A percentile compares a stretch with the other conserved stretches of the same genome.
phyloP scores from a whole-genome alignment of 2,329 filamentous ascomycete species.

The Penicillium sp. region DNA sequence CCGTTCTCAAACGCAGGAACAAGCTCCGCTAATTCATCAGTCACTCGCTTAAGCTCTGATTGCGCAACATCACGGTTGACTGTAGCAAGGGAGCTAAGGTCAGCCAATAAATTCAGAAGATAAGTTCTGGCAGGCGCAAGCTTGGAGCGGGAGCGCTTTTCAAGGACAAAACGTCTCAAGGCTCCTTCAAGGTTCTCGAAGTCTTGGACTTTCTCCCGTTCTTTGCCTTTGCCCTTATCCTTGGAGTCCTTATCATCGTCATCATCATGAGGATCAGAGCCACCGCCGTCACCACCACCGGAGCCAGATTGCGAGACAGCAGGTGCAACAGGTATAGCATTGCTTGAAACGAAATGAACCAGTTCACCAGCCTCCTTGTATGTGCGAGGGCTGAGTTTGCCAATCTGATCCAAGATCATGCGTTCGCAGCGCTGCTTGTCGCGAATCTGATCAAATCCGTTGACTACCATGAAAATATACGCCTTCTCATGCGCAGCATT shows the following conservation, averaged over 20 bases:
- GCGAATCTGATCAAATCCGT: slow-evolving; percentile 90
- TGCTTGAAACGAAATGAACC: slow-evolving; percentile 97
- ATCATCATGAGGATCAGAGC: slow-evolving; percentile 48
- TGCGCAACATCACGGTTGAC: slow-evolving; percentile 87
- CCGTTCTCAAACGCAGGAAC: slow-evolving; percentile 83
- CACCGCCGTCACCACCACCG: slow-evolving; percentile 53
- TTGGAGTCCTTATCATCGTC: slow-evolving; percentile 59
- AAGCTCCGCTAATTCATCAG: slow-evolving; percentile 72
- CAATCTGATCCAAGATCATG: slow-evolving; percentile 87
- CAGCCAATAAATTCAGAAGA: slow-evolving; percentile 85
- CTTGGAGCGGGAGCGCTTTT: slow-evolving; percentile 93
- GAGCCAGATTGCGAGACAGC: slow-evolving; percentile 49
- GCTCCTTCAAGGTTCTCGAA: slow-evolving; percentile 89
- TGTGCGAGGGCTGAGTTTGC: slow-evolving; percentile 82
- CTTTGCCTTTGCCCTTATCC: slow-evolving; percentile 81
- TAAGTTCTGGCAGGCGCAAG: slow-evolving; percentile 94
- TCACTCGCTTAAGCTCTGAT: slow-evolving; percentile 79
- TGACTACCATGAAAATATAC: slow-evolving; percentile 98
- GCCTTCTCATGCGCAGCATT: slow-evolving; percentile 95
- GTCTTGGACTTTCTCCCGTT: slow-evolving; percentile 84
- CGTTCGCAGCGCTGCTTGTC: slow-evolving; percentile 90
- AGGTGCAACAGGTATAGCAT: slow-evolving; percentile 75
- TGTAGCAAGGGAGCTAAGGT: slow-evolving; percentile 75
- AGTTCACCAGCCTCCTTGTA: slow-evolving; percentile 89
- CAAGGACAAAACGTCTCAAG: slow-evolving; percentile 85